Evolutionary conservation across 805 yeast species (phyloP).

Genomic region (Metschnikowia matae): DNA sequence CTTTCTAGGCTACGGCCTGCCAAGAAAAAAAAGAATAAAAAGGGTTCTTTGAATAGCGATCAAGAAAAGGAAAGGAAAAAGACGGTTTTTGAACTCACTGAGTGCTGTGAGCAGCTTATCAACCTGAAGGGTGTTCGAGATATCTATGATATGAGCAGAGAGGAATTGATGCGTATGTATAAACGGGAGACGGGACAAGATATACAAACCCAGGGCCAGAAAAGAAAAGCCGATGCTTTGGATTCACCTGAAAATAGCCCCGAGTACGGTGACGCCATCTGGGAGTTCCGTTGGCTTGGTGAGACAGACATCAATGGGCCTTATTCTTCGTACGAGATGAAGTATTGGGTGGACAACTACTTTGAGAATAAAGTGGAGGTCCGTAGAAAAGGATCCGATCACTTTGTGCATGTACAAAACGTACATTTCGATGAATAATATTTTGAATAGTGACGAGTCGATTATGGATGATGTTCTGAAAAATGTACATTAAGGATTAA

Average conservation of each 20-base stretch:
- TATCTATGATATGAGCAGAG: conserved; percentile 52
- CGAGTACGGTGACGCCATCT: conserved; percentile 32
- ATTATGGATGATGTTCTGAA: not conserved
- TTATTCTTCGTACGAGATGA: conserved; percentile 51
- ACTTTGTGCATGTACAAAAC: conserved; percentile 23
- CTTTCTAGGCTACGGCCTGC: conserved; percentile 33
- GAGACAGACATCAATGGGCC: conserved; percentile 42
- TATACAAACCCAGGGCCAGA: conserved; percentile 18
- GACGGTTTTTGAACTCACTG: conserved; percentile 41
- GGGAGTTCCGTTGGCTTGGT: conserved; percentile 50
- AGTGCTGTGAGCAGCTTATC: conserved; percentile 42
- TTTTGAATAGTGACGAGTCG: conserved; percentile 4
- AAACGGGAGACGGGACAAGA: conserved; percentile 40
- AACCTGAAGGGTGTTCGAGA: conserved; percentile 38
- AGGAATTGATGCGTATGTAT: conserved; percentile 45
- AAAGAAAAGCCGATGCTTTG: conserved; percentile 14
- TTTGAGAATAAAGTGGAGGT: conserved; percentile 46
- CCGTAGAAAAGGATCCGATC: conserved; percentile 24
- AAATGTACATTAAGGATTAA: not conserved
- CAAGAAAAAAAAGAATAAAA: conserved; percentile 14
- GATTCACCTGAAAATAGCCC: not conserved
- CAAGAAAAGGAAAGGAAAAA: conserved; percentile 15
- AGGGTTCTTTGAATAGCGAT: conserved; percentile 15
- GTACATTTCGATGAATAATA: conserved; percentile 18
- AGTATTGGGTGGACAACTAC: conserved; percentile 48